Evolutionary conservation across 352 stramenopile species (phyloP), one percentile per base, ranked within the genome.

Genomic region (Thalassiosira exigua): DNA sequence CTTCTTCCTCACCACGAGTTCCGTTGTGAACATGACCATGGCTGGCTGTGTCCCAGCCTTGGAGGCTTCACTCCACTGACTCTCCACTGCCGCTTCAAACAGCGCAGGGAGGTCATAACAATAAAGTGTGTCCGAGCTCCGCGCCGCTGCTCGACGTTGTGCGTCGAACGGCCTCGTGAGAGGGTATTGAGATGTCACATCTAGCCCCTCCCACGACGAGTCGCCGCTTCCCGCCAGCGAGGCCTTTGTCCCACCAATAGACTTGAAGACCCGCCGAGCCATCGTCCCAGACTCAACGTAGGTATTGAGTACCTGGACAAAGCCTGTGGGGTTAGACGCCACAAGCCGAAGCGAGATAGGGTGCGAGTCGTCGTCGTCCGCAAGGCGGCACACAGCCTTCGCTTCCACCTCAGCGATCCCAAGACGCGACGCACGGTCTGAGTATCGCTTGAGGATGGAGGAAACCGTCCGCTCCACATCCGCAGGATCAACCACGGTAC

Each of bases 71-170:
- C 74, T 24, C 90, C 90, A 94, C 61, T 93, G 90, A 30, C 96
- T 91, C 79, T 98, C 87, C 48, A 99, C 82, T 36, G 95, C 96
- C 72, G 96, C 95, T 91, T 99, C 96, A 75, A 99, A 98, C 24
- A 99, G 89, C 71, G 98, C 96, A 33, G 98, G 89, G 81, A 99
- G 98, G 89, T 99, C 98, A 91, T 99, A 99, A 74, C 96, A 97
- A 85, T 99, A 99, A 7, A 97, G 78, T 24, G 94, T 97, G 66
- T 97, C 94, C 3, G 89, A 94, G 14, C 87, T 97, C 91, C 81
- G 96, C 79, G 89, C 93, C 82, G 93, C 98, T 92, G 91, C 94
- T 90, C 94, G 90, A 26, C 92, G 67, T 56, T 95, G 81, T 48
- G 98, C 95, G 75, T 95, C 90, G 83, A 99, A 98, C 36, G 95